Base-by-base conservation (phyloP, 805 yeast species). In the Metschnikowia shivogae region DNA sequence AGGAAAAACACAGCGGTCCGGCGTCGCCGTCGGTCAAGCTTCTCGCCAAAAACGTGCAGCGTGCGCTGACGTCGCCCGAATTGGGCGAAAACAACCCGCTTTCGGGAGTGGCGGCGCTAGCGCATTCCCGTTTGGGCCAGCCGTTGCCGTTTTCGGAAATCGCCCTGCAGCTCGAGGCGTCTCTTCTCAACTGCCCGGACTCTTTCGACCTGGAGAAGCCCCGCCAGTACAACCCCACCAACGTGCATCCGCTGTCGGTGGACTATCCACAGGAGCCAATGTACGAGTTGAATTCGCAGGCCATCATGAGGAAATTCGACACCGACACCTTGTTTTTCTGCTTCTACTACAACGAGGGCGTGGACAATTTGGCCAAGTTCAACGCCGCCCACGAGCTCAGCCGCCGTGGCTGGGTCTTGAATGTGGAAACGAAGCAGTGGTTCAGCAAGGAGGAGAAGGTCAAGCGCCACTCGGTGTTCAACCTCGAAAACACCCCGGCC, bases 171-270 rank as follows among this genome's bases (percentile, higher is more conserved):
- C 70, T 92, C 53, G 95, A 88, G 60, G 77, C 85, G 1, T 89
- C 97, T 3, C 72, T 88, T 47, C 70, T 87, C 54, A 86, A 86
- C 57, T 89, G 97, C 62, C 98, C 99, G 0, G 98, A 93, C 65
- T 87, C 98, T 0, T 77, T 82, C 47, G 95, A 92, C 61, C 84
- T 95, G 2, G 97, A 92, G 57, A 78, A 73, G 55, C 96, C 97
- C 13, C 78, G 84, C 49, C 76, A 78, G 61, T 82, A 89, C 61
- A 78, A 77, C 39, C 92, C 97, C 6, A 76, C 78, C 19, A 80
- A 82, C 54, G 95, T 95, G 43, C 95, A 86, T 60, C 96, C 97
- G 24, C 88, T 96, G 6, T 87, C 93, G 32, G 78, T 86, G 19
- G 87, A 84, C 64, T 93, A 88, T 66, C 99, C 99, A 2, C 88